Evolutionary conservation across 176 grass and related monocot genomes (phyloP).

Genomic region (Thinopyrum elongatum): DNA sequence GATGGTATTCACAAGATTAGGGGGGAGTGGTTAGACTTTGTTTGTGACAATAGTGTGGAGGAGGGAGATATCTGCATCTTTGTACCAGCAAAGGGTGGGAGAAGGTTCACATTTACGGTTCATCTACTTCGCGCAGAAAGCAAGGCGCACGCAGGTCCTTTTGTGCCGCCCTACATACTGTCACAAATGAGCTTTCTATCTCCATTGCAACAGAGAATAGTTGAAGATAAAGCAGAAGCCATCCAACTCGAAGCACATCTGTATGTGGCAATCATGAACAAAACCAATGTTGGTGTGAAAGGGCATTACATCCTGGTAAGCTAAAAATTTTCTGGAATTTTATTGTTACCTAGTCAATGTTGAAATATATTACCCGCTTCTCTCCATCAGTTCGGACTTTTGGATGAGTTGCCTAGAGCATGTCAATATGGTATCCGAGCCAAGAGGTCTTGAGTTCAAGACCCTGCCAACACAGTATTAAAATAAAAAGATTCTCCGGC

Average conservation of each 20-base stretch:
- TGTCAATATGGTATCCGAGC: no score
- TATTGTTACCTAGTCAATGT: not conserved
- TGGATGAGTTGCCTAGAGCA: no score
- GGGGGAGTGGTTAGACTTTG: conserved; percentile 46
- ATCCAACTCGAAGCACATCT: not conserved
- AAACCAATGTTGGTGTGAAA: not conserved
- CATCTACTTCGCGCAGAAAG: conserved; percentile 13
- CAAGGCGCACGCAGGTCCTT: not conserved
- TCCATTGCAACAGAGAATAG: not conserved
- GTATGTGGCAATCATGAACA: not conserved
- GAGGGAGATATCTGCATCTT: conserved; percentile 47
- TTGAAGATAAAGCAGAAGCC: not conserved
- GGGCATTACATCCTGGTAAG: not conserved
- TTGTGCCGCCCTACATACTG: not conserved
- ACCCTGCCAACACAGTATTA: no score
- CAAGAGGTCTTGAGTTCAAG: no score
- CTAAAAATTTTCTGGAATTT: not conserved
- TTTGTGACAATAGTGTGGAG: conserved; percentile 42
- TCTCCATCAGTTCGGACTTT: no score
- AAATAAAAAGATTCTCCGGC: no score
- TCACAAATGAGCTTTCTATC: not conserved
- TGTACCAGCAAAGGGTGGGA: conserved; percentile 16
- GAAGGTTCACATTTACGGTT: conserved; percentile 31
- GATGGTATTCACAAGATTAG: not conserved
- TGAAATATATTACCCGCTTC: no score